Base-by-base conservation (phyloP, 495 filamentous ascomycete species). In the Penicillium diatomitis region DNA sequence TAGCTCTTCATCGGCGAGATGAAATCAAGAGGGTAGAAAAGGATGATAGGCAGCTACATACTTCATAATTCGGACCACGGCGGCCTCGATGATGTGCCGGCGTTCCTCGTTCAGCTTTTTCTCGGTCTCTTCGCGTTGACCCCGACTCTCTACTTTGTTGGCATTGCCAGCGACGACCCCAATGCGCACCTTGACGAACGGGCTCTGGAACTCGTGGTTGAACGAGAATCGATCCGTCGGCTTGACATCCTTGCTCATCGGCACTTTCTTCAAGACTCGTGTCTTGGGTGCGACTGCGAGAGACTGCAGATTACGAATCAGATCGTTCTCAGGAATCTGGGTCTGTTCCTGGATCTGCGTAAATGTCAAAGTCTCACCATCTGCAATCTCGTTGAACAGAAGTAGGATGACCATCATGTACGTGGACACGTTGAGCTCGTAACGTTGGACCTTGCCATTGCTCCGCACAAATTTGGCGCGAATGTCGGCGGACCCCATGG, bases 1-100 rank as follows among this genome's bases (percentile, higher is more conserved):
- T 20, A 20, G 20, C 20, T 20, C 20, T 20, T 20, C 20, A 20
- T 20, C 20, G 20, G 2, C 56, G 37, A 4, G 33, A 29, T 42
- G 12, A 4, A 30, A 44, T 4, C 11, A n/a, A 6, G 6, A 3
- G 28, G 20, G 0, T 36, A n/a, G 9, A 11, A 42, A 36, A 8
- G 38, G 20, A 39, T 27, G 41, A 8, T 5, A 20, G 20, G 41
- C 32, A 42, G 32, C 8, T 34, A 75, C 80, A 56, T 77, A 95
- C 90, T 96, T 95, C 90, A 96, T 96, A 60, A 91, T 94, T 10
- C 90, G 74, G 35, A 99, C 94, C 48, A 99, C 71, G 4, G 88
- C 88, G 36, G 92, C 90, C 60, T 97, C 92, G 43, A 95, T 86
- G 12, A 81, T 77, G 38, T 83, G 82, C 8, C 75, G 81, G 12